Percentiles rank a stretch among this genome's conserved stretches.
phyloP scores from a whole-genome alignment of 352 stramenopile species.

The Phytophthora constricta region DNA sequence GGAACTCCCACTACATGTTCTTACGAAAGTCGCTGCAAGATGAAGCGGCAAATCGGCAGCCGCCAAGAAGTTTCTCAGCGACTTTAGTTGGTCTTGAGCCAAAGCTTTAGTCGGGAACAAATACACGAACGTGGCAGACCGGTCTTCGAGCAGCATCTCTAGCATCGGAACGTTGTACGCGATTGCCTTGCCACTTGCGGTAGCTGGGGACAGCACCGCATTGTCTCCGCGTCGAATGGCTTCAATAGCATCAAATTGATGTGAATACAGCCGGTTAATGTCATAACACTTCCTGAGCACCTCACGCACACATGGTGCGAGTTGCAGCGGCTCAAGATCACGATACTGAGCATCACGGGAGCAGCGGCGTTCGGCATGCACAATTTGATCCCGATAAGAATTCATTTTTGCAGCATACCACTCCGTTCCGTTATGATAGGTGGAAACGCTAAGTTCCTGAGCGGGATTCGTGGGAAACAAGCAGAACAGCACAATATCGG shows the following conservation, averaged over 20 bases:
- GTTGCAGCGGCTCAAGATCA: constrained; percentile 38
- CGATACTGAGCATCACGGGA: constrained; percentile 53
- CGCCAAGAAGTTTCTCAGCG: constrained; percentile 78
- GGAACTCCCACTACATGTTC: not conserved
- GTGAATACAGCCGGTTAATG: constrained; percentile 90
- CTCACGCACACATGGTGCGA: constrained; percentile 45
- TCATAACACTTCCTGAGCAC: constrained; percentile 52
- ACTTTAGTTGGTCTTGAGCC: constrained; percentile 97
- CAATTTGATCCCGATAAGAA: constrained; percentile 79
- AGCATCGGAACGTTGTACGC: constrained; percentile 97
- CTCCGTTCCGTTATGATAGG: too few species aligned
- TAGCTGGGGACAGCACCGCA: constrained; percentile 96
- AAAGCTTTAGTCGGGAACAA: constrained; percentile 99
- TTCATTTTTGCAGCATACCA: constrained; percentile 57
- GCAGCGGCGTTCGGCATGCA: constrained; percentile 72
- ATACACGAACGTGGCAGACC: constrained; percentile 87
- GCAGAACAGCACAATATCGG: too few species aligned
- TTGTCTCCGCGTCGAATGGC: constrained; percentile 88
- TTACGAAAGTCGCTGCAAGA: constrained; percentile 76
- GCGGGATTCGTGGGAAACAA: too few species aligned
- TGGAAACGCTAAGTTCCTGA: too few species aligned
- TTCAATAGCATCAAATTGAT: constrained; percentile 92
- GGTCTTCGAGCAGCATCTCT: constrained; percentile 61
- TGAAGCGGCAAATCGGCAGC: constrained; percentile 52
- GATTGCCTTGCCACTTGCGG: constrained; percentile 97